Conservation (phyloP, 2,329 filamentous ascomycete species). For the Scleromitrula shiraiana region DNA sequence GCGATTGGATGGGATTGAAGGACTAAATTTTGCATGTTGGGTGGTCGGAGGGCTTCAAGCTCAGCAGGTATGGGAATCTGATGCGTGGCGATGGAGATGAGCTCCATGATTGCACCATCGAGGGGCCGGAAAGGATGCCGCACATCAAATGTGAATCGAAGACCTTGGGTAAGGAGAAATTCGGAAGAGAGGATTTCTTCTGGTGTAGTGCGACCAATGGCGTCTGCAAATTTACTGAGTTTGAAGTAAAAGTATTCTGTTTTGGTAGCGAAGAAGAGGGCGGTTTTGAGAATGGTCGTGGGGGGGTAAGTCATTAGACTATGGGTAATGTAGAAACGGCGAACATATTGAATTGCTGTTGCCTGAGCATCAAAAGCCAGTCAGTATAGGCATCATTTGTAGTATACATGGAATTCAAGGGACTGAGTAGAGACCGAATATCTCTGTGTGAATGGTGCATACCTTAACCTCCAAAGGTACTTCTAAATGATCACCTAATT, state of each 20-base stretch:
- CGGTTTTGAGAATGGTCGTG: constrained; percentile 79
- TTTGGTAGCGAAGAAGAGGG: constrained; percentile 89
- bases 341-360: constrained; percentile 54
- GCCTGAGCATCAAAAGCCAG: constrained; percentile 16
- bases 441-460: constrained; percentile 20
- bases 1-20: constrained; percentile 63
- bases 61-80: constrained; percentile 1
- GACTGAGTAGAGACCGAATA: background rate
- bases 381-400: no score
- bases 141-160: constrained; percentile 90
- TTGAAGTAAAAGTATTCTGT: constrained; percentile 68
- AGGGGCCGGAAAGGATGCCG: constrained; percentile 83
- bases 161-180: constrained; percentile 83
- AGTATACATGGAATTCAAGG: background rate
- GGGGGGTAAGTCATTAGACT: constrained; percentile 95
- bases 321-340: constrained; percentile 92
- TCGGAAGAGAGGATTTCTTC: constrained; percentile 86
- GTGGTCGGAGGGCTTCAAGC: constrained; percentile 10
- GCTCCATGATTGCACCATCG: constrained; percentile 78
- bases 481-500: constrained; percentile 51
- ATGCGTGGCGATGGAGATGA: constrained; percentile 33
- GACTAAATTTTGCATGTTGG: constrained; percentile 35
- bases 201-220: constrained; percentile 60
- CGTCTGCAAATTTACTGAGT: constrained; percentile 57
- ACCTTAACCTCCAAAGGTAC: constrained; percentile 54